Base-by-base conservation (phyloP, 805 yeast species). In the Sugiyamaella marilandica region DNA sequence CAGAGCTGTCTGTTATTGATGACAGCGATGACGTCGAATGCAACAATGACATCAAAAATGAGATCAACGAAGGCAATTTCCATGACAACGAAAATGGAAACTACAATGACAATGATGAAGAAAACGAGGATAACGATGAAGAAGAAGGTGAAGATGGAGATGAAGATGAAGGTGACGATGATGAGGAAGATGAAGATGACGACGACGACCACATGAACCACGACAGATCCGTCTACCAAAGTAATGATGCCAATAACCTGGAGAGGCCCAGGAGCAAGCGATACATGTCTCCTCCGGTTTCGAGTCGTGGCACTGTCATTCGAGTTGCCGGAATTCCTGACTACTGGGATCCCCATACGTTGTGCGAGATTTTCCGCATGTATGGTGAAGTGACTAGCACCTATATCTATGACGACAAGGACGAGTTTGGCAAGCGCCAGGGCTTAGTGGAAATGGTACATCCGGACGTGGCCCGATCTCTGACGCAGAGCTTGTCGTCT, bases 401-500 rank as follows among this genome's bases (percentile, higher is more conserved):
- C 11, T 56, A 29, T 44, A 49, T 52, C 31, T 56, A 51, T 45
- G 53, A 55, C 14, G 56, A 47, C 18, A 33, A 29, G 16, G 50
- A 52, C 32, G 53, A 54, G 24, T 21, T n/a, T 35, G 54, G 55
- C 32, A 33, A 14, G 21, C 51, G 56, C n/a, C 55, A 52, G 41
- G 59, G 58, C 2, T 44, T 56, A 5, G 57, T 54, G 7, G 51
- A 56, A 35, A 54, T 54, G 55, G 43, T 19, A 8, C 24, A 43
- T n/a, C 34, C 19, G 2, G 51, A 41, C 10, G 39, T 34, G 5
- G 56, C 39, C 3, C 16, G 33, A 10, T 41, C 16, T 7, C 53
- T 49, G 9, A 10, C 32, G 34, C n/a, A 21, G 34, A 31, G 41
- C 21, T 14, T 34, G 29, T 16, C 18, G 10, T 10, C 37, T 10